A percentile compares a stretch with the other conserved stretches of the same genome.
Evolutionary conservation across 306 rosid species (phyloP).

Genomic region (Lagenaria siceraria): DNA sequence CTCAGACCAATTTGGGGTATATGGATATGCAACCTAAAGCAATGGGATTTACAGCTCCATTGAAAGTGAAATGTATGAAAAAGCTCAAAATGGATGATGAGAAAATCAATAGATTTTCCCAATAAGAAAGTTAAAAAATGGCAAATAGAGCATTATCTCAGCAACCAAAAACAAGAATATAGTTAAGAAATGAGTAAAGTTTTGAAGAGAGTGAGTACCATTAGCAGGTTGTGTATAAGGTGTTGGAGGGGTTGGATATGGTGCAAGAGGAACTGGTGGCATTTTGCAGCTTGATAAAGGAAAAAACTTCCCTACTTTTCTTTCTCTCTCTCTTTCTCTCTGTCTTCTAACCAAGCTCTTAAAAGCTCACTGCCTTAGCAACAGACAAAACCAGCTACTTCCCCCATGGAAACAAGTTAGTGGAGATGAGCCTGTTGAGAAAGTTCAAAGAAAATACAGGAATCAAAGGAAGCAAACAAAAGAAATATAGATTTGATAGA

Average conservation of each 20-base stretch:
- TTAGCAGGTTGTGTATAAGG: slow-evolving; percentile 67
- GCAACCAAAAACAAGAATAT: slow-evolving; percentile 14
- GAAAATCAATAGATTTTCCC: background rate
- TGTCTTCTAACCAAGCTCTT: slow-evolving; percentile 30
- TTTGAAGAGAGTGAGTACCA: slow-evolving; percentile 35
- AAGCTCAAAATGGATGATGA: background rate
- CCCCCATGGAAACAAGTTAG: slow-evolving; percentile 17
- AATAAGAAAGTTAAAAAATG: background rate
- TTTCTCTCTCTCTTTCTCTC: slow-evolving; percentile 5
- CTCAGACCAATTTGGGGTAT: too few relatives aligned
- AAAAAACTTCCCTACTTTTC: slow-evolving; percentile 1
- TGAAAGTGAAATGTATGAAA: background rate
- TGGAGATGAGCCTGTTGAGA: slow-evolving; percentile 22
- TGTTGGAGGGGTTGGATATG: slow-evolving; percentile 71
- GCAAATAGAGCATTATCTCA: background rate
- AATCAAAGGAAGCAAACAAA: background rate
- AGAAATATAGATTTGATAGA: background rate
- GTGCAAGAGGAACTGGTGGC: slow-evolving; percentile 99
- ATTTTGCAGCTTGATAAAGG: slow-evolving; percentile 32
- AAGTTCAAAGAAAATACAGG: slow-evolving; percentile 4
- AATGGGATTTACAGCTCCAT: background rate
- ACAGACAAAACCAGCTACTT: slow-evolving; percentile 25
- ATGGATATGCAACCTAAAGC: background rate
- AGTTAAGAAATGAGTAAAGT: slow-evolving; percentile 9
- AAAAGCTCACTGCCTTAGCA: slow-evolving; percentile 15